These are phyloP conservation scores for Rhizopogon rudus DNA, from an alignment of 768 basidiomycete species.

Conservation along the genomic window DNA sequence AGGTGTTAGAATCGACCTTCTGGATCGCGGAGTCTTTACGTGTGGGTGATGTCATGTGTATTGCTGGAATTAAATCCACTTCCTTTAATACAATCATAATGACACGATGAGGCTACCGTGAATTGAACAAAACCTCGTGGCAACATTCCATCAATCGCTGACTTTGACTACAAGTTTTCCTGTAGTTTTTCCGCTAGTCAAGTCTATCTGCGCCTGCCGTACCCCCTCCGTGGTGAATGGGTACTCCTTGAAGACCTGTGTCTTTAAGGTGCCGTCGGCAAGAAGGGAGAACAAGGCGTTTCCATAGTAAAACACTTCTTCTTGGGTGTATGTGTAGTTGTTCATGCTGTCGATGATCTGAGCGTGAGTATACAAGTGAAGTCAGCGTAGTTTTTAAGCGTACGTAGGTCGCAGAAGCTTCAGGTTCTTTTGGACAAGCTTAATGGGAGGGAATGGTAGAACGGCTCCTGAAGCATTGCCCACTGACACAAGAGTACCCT, in stretches of 20 bases:
- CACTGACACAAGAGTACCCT: constrained; percentile 85
- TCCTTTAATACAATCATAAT: background rate
- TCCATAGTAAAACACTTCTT: constrained; percentile 67
- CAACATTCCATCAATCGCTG: constrained; percentile 9
- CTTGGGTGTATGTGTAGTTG: constrained; percentile 70
- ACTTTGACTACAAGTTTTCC: constrained; percentile 88
- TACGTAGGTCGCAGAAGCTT: constrained; percentile 75
- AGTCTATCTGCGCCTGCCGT: constrained; percentile 69
- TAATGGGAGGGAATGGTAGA: constrained; percentile 67
- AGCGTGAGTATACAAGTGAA: background rate
- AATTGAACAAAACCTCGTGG: background rate
- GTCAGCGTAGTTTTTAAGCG: constrained; percentile 10
- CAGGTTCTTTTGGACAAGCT: constrained; percentile 77
- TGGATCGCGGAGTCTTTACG: background rate
- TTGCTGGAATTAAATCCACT: background rate
- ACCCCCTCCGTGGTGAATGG: constrained; percentile 80
- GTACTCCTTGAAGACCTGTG: constrained; percentile 72
- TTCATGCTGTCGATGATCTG: constrained; percentile 42
- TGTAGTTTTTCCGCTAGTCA: constrained; percentile 69
- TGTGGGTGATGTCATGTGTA: background rate
- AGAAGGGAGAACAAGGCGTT: constrained; percentile 60
- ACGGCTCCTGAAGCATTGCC: constrained; percentile 92
- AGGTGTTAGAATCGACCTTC: background rate
- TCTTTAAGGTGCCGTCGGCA: constrained; percentile 53
- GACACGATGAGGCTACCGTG: background rate